Base-by-base conservation (phyloP, 441 rosid species). In the Breynia disticha region DNA sequence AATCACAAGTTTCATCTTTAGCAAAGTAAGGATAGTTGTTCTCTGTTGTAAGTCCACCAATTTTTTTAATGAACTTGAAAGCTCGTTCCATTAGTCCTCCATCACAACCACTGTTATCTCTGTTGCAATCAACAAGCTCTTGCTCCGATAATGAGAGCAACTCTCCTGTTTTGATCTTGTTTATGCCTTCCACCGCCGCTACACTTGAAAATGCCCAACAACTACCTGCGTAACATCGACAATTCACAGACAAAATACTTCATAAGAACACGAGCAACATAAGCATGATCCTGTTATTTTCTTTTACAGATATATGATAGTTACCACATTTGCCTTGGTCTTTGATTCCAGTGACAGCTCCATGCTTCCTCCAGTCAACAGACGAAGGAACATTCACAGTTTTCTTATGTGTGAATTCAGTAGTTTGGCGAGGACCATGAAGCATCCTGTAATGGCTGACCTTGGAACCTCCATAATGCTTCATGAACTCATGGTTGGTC, bases 131-230 rank as follows among this genome's bases (percentile, higher is more conserved):
- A 11, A 87, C 69, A 21, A 85, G 64, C 58, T 83, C 80, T 66
- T 83, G 95, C 64, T 87, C 90, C 1, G 96, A 87, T 14, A 85
- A 52, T 2, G 90, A 71, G 0, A 80, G 48, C 13, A 87, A 69
- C 53, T 73, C 56, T 32, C 80, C 78, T 14, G 88, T 81, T 62
- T 58, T 85, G 42, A 90, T 75, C 57, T 79, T 78, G 71, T 83
- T 81, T 46, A 87, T 73, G 2, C 95, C 86, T 67, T 90, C 93
- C 0, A 90, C 79, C 4, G 95, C 96, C 11, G 72, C 90, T 19
- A 85, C 80, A 11, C 78, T 80, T 8, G 95, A 90, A 67, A 85
- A 87, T 13, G 96, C 93, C 96, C 95, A 77, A 43, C 95, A 85
- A 50, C 96, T 85, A 20, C 97, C 93, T 84, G 63, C 18, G 52